Conservation (phyloP, 1,139 yeast genomes). For the Candida sojae region DNA sequence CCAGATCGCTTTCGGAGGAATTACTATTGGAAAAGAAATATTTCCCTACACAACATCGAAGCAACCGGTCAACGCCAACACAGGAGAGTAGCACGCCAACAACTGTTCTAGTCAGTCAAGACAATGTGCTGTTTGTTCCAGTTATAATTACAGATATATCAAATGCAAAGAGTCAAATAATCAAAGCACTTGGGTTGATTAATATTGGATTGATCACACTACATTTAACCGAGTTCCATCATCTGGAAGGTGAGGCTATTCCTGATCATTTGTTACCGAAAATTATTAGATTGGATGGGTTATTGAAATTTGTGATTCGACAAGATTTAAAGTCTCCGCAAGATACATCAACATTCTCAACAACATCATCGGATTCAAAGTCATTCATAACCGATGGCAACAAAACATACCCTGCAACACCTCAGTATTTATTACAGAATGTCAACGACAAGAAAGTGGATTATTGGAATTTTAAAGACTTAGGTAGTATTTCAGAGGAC, state of each 20-base stretch:
- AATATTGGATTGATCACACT: conserved; percentile 46
- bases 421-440: conserved; percentile 55
- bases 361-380: conserved; percentile 50
- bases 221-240: conserved; percentile 73
- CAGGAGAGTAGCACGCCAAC: not conserved
- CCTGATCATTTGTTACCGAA: conserved; percentile 46
- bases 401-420: conserved; percentile 55
- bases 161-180: conserved; percentile 38
- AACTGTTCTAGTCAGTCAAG: conserved; percentile 56
- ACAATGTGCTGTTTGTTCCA: conserved; percentile 55
- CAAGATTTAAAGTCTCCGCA: conserved; percentile 42
- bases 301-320: conserved; percentile 43
- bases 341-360: conserved; percentile 32
- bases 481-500: conserved; percentile 19
- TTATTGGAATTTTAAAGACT: conserved; percentile 65
- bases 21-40: conserved; percentile 25
- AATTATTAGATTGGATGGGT: conserved; percentile 33
- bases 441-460: conserved; percentile 43
- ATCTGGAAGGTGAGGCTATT: conserved; percentile 63
- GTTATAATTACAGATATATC: conserved; percentile 29
- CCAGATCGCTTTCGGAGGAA: conserved; percentile 5
- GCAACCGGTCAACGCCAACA: not conserved
- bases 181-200: conserved; percentile 41
- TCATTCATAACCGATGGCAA: conserved; percentile 47
- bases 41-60: conserved; percentile 25